Base-by-base conservation (phyloP, 768 basidiomycete species). In the Naganishia vishniacii region DNA sequence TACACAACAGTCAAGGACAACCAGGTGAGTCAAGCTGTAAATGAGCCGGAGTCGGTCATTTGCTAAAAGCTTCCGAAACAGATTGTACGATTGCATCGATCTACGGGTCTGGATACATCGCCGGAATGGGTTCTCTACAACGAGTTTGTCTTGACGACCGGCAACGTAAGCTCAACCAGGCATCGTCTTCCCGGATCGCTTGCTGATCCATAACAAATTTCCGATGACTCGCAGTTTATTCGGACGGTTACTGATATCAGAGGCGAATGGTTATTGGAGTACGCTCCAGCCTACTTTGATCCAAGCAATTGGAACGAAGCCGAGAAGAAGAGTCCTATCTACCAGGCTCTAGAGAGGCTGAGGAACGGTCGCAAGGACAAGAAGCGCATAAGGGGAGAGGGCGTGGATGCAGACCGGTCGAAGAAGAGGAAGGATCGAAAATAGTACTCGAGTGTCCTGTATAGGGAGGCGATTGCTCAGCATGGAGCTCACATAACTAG, bases 1-100 rank as follows among this genome's bases (percentile, higher is more conserved):
- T 98, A 99, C 73, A 66, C 87, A 67, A 99, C 93, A 0, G 86
- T 95, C 64, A 98, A 97, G 79, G 94, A 99, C 75, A 88, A 93
- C 69, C 93, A 95, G 80, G 88, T 53, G n/a, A n/a, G n/a, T n/a
- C n/a, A n/a, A n/a, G n/a, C n/a, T n/a, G n/a, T n/a, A n/a, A n/a
- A n/a, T n/a, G n/a, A n/a, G n/a, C n/a, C n/a, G n/a, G n/a, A n/a
- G n/a, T n/a, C n/a, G n/a, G n/a, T n/a, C n/a, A n/a, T 60, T 40
- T 34, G 25, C 44, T 16, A n/a, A n/a, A n/a, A n/a, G n/a, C 63
- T 42, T 16, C 44, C 32, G 3, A 18, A 34, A 5, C 48, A 84
- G 84, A 82, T 86, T 37, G 89, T 90, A 6, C 81, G 80, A 1
- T 78, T 92, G 18, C 92, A 97, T 74, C 88, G 92, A 8, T 88